Conservation (phyloP, 371 early-diverging fungal genomes). For the Mortierella sp. region DNA sequence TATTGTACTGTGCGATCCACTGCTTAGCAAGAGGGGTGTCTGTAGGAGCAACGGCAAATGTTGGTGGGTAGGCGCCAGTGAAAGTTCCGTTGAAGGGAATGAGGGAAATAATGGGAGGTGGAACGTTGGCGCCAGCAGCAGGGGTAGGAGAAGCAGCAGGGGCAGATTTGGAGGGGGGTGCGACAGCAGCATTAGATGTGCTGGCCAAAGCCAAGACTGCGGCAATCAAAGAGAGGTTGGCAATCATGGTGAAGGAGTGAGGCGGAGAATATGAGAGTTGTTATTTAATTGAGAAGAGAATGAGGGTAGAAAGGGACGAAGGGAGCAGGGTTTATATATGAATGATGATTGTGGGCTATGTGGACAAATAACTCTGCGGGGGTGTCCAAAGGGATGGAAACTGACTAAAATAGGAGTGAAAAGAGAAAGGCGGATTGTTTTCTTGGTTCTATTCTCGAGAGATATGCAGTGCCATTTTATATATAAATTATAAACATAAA, state of each 20-base stretch:
- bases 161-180: slow-evolving; percentile 2
- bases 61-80: slow-evolving; percentile 21
- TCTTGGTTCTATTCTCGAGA: too few relatives aligned
- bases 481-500: too few relatives aligned
- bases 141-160: slow-evolving; percentile 10
- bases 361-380: too few relatives aligned
- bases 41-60: slow-evolving; percentile 42
- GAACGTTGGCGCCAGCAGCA: not conserved
- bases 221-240: slow-evolving; percentile 25
- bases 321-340: too few relatives aligned
- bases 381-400: too few relatives aligned
- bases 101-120: slow-evolving; percentile 19
- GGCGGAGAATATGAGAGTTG: not conserved
- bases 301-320: too few relatives aligned
- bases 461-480: too few relatives aligned
- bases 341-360: too few relatives aligned
- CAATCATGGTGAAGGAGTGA: slow-evolving; percentile 12
- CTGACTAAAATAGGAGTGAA: too few relatives aligned
- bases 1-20: slow-evolving; percentile 41
- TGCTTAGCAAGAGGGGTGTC: slow-evolving; percentile 28
- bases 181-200: not conserved
- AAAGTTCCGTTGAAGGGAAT: slow-evolving; percentile 37
- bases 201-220: slow-evolving; percentile 18
- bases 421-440: too few relatives aligned
- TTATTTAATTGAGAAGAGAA: not conserved